These are phyloP conservation scores for Cyclotella atomus DNA, from an alignment of 108 stramenopile species.

Conservation along the genomic window DNA sequence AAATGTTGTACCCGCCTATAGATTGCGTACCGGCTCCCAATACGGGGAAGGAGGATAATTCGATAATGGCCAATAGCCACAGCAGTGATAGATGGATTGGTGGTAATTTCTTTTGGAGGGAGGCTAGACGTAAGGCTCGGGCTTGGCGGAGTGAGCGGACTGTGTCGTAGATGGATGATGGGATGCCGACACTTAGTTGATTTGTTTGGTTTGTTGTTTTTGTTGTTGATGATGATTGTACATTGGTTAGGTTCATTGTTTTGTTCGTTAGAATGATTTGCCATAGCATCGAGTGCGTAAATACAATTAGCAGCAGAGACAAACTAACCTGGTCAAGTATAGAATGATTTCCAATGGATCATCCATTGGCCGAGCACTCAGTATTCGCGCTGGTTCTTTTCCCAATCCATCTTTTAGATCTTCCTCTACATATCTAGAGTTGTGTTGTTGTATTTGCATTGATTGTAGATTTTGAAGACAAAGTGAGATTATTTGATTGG, in stretches of 20 bases:
- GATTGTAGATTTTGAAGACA: no score
- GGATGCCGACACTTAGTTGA: conserved; percentile 75
- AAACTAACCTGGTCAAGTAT: conserved; percentile 70
- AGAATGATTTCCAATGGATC: conserved; percentile 90
- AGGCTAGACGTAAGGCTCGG: conserved; percentile 75
- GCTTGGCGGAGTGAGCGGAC: conserved; percentile 84
- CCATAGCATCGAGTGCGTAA: no score
- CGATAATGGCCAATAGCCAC: conserved; percentile 77
- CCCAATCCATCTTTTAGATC: conserved; percentile 70
- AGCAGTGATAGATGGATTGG: conserved; percentile 73
- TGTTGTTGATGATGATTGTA: no score
- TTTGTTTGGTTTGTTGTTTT: no score
- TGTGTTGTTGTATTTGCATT: no score
- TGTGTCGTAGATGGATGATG: conserved; percentile 86
- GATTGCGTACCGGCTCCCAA: conserved; percentile 86
- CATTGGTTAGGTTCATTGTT: no score
- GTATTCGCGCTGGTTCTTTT: conserved; percentile 69
- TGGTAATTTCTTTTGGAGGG: conserved; percentile 83
- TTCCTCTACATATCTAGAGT: conserved; percentile 59
- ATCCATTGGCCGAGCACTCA: conserved; percentile 78
- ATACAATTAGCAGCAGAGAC: no score
- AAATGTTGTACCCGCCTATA: conserved; percentile 80
- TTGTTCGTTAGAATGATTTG: no score
- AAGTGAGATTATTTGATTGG: no score
- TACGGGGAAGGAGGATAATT: conserved; percentile 79